Conservation (phyloP, 768 basidiomycete genomes). For the Lactifluus hygrophoroides region DNA sequence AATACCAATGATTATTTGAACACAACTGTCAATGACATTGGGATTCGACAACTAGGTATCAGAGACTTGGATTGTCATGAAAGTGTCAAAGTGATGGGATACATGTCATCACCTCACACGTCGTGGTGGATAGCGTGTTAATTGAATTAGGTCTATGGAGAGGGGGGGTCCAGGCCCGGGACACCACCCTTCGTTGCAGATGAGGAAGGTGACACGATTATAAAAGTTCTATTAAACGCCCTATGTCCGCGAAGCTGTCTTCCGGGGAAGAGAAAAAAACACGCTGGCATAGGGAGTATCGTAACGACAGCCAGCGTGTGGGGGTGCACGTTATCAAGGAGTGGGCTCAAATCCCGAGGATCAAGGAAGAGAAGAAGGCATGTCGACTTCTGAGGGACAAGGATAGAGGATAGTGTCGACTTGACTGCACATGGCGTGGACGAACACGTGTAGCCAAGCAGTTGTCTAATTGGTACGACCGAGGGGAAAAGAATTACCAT, state of each 20-base stretch:
- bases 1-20: too few species aligned
- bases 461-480: not conserved
- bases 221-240: slow-evolving; percentile 7
- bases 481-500: not conserved
- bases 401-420: not conserved
- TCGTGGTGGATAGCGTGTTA: not conserved
- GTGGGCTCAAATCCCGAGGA: not conserved
- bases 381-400: too few species aligned
- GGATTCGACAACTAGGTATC: not conserved
- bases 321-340: not conserved
- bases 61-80: too few species aligned
- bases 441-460: not conserved
- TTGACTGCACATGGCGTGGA: not conserved
- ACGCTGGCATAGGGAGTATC: not conserved
- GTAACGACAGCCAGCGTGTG: not conserved
- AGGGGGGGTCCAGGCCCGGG: not conserved
- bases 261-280: not conserved
- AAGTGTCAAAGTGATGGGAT: too few species aligned
- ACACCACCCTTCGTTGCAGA: not conserved
- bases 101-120: not conserved
- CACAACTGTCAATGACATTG: not conserved
- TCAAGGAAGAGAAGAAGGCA: not conserved
- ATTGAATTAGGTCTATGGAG: not conserved
- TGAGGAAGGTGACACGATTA: slow-evolving; percentile 10
- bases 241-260: not conserved